Base-by-base conservation (phyloP, 495 filamentous ascomycete species). In the Chaetomium tenue region DNA sequence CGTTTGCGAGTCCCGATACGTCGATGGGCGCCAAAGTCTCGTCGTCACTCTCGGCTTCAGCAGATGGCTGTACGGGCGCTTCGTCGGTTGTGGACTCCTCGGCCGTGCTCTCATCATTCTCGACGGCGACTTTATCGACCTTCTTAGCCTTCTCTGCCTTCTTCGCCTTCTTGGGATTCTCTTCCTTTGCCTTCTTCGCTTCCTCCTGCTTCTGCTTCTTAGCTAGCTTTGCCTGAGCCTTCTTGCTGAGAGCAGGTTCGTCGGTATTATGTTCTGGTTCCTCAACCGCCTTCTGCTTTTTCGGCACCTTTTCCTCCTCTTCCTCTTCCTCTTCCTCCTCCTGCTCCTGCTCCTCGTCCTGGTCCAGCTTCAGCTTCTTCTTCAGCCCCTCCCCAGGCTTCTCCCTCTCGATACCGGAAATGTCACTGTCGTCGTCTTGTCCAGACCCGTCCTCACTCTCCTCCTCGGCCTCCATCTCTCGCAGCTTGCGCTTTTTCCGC, bases 401-500 rank as follows among this genome's bases (percentile, higher is more conserved):
- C 71, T 87, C 85, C 48, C 71, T 72, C 61, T 82, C 83, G 57
- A 86, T 74, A 6, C 79, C 77, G 0, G 75, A 70, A 22, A 81
- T 56, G 30, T 73, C 74, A 16, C 74, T 74, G 25, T 44, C 46
- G 18, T 50, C 74, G 50, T 67, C 78, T 9, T 76, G 73, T 33
- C 75, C 72, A 55, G 70, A 73, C 40, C 71, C 64, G 39, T 71
- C 72, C 7, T 72, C 74, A 48, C 66, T 66, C 18, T 67, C 64
- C 9, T 69, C 67, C 9, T 70, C 68, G 6, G 63, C 68, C 60
- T 76, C 70, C 54, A 75, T 58, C 28, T 77, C 74, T 39, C 63
- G 65, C 6, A 74, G 68, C 68, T 83, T 83, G 53, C 90, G 84
- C 77, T 93, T 93, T 63, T 77, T 81, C 64, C 84, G 80, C n/a